Evolutionary conservation across 805 yeast species (phyloP).

Genomic region (Torulaspora delbrueckii): DNA sequence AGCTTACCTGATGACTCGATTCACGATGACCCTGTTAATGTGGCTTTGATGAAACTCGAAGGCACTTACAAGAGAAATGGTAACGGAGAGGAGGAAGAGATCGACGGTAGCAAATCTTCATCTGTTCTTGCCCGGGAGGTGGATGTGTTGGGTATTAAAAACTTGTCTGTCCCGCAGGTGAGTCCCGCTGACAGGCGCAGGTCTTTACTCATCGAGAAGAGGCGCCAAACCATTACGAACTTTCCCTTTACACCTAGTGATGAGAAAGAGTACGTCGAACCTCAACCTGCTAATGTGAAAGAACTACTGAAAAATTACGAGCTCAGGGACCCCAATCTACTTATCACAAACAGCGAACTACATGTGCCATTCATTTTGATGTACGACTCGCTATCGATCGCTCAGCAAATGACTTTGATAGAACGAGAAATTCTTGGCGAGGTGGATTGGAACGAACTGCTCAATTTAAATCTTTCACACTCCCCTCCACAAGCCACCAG

Average conservation of each 20-base stretch:
- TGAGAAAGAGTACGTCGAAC: constrained; percentile 8
- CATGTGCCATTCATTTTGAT: constrained; percentile 83
- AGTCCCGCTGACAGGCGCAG: constrained; percentile 25
- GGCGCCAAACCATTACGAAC: constrained; percentile 37
- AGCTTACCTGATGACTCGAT: constrained; percentile 77
- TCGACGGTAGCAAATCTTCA: constrained; percentile 15
- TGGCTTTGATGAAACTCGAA: constrained; percentile 73
- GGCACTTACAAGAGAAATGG: constrained; percentile 44
- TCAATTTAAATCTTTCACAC: constrained; percentile 70
- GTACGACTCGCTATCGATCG: constrained; percentile 60
- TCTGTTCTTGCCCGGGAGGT: constrained; percentile 18
- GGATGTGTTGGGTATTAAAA: constrained; percentile 17
- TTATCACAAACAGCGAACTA: constrained; percentile 36
- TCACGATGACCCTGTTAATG: constrained; percentile 62
- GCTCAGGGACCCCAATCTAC: constrained; percentile 27
- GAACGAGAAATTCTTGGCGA: constrained; percentile 81
- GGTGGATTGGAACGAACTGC: constrained; percentile 86
- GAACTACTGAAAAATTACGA: constrained; percentile 25
- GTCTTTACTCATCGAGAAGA: constrained; percentile 36
- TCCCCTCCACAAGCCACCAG: constrained; percentile 65
- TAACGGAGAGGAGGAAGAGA: constrained; percentile 7
- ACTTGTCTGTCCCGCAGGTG: constrained; percentile 11
- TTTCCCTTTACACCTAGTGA: constrained; percentile 36
- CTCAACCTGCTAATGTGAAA: constrained; percentile 19
- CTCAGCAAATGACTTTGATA: constrained; percentile 78